Percentiles rank a stretch among this genome's conserved stretches.
phyloP scores from a whole-genome alignment of 768 basidiomycete species.

The Sarcodon sp. region DNA sequence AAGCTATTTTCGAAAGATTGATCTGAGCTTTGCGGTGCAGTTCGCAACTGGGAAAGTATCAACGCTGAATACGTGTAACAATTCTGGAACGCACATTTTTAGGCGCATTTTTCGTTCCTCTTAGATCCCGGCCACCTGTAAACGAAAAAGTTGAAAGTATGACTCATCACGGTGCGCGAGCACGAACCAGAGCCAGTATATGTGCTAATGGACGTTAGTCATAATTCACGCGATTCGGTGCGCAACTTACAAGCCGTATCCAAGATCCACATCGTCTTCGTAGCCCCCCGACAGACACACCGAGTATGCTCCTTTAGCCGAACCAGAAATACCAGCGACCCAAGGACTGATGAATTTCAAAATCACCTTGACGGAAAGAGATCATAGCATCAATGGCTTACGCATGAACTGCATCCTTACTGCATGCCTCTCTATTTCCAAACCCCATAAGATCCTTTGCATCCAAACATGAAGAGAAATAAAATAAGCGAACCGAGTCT shows the following conservation, averaged over 20 bases:
- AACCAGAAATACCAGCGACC: constrained; percentile 71
- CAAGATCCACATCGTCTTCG: constrained; percentile 73
- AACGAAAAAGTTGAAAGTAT: constrained; percentile 5
- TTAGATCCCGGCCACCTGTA: constrained; percentile 74
- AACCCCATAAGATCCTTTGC: not conserved
- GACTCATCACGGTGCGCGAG: not conserved
- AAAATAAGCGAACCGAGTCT: constrained; percentile 32
- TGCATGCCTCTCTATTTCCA: constrained; percentile 40
- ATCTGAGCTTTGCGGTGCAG: constrained; percentile 76
- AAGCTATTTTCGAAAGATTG: constrained; percentile 66
- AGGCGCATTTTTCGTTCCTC: constrained; percentile 67
- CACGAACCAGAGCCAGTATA: constrained; percentile 63
- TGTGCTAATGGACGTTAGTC: constrained; percentile 30
- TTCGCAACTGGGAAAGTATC: constrained; percentile 48
- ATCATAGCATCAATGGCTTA: constrained; percentile 23
- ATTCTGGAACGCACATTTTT: constrained; percentile 53
- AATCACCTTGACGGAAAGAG: constrained; percentile 1
- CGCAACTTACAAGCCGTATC: constrained; percentile 64
- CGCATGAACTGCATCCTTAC: constrained; percentile 76
- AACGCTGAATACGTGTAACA: not conserved
- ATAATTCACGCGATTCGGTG: not conserved
- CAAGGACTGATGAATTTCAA: constrained; percentile 40
- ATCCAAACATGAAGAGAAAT: too few relatives aligned
- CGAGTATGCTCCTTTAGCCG: constrained; percentile 64
- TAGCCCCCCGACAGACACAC: constrained; percentile 86